Evolutionary conservation across 495 filamentous ascomycete genomes (phyloP), one percentile per base, ranked within the genome.

Genomic region (Penicillium mononematosum): DNA sequence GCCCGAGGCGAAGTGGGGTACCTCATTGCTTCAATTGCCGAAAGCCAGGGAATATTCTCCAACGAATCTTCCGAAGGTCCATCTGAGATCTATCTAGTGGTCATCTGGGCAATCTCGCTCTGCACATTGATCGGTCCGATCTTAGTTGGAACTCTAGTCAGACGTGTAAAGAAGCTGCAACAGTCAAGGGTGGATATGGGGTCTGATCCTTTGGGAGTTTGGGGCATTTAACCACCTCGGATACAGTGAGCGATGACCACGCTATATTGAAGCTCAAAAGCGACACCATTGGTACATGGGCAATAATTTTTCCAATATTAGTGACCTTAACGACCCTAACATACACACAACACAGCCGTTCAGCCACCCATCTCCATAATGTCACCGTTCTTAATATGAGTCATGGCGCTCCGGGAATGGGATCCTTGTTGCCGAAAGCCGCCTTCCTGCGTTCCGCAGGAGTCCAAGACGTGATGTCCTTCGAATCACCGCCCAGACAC

Each of bases 1-100:
- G 83, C 90, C 0, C 80, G 88, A 34, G 90, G 89, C 3, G 89
- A 96, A 64, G 87, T 93, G 25, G 89, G 88, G 0, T 89, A 90
- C 53, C 71, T 93, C 20, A 89, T 94, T 56, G 85, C 88, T 6
- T 85, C 88, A 3, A 68, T 90, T 4, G 87, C 85, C 0, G 72
- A 87, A 51, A 81, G 78, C 11, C 65, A 80, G 24, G 82, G 84
- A 0, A 77, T 86, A n/a, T 86, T 88, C 20, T 58, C 58, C 5
- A 53, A 56, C 0, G 56, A 58, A 5, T 41, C 63, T 0, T 60
- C 64, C 1, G 42, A 51, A 1, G 64, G 45, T 2, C 58, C 54
- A 2, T 73, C 75, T 0, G 76, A 83, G 16, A 70, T 81, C 5
- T 92, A 88, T 61, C 70, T 92, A 3, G 73, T 90, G 8, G 80